Percentiles rank a stretch among this genome's conserved stretches.
phyloP scores from a whole-genome alignment of 257 asterid genomes.

The Mentha longifolia region DNA sequence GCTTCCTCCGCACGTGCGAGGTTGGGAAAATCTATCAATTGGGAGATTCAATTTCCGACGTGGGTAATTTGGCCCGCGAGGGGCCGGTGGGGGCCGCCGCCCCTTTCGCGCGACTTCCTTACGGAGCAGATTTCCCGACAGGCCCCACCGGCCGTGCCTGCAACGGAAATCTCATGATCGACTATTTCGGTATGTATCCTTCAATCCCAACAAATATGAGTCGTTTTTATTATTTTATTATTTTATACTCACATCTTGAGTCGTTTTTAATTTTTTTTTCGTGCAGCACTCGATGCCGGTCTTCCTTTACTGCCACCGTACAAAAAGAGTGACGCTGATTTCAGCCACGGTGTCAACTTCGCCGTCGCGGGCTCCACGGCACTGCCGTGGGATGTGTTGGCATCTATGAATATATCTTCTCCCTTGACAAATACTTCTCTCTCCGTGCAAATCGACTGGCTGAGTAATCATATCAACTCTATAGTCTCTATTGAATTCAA shows the following conservation, averaged over 20 bases:
- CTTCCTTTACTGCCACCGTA: not conserved
- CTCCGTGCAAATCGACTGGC: not conserved
- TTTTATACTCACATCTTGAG: too few relatives aligned
- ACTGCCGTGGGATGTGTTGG: not conserved
- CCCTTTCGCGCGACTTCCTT: not conserved
- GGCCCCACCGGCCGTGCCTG: conserved; percentile 29
- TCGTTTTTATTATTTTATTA: too few relatives aligned
- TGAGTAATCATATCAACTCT: too few relatives aligned
- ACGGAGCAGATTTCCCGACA: not conserved
- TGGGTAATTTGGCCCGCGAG: not conserved
- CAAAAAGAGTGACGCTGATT: not conserved
- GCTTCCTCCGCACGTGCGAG: too few relatives aligned
- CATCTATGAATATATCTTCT: not conserved
- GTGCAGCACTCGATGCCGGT: not conserved
- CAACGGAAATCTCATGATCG: not conserved
- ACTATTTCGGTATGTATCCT: not conserved
- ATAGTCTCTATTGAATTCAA: too few relatives aligned
- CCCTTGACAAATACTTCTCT: not conserved
- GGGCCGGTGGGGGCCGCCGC: not conserved
- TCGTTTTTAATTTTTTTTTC: too few relatives aligned
- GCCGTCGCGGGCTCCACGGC: not conserved
- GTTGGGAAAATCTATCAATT: too few relatives aligned
- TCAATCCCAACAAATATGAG: too few relatives aligned
- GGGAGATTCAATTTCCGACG: not conserved
- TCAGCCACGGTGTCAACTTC: not conserved